Evolutionary conservation across 202 grass and related monocot species (phyloP).

Genomic region (Hordeum pubiflorum): DNA sequence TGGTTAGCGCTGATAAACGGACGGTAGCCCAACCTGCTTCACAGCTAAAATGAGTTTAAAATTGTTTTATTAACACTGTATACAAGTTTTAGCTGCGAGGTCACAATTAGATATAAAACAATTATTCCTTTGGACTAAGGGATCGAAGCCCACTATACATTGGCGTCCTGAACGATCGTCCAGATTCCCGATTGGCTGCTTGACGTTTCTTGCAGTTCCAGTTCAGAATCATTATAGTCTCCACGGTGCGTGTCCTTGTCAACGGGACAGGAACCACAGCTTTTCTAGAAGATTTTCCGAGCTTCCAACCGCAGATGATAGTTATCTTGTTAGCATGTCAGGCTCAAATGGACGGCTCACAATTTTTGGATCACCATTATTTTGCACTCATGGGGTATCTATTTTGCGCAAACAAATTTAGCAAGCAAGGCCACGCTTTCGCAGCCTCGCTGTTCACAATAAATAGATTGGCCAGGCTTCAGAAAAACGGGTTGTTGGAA

Average conservation of each 20-base stretch:
- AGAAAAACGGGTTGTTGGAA: background rate
- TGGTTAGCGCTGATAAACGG: background rate
- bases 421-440: background rate
- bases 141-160: no score
- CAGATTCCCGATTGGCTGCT: background rate
- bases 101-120: no score
- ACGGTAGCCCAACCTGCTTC: background rate
- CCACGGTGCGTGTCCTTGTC: background rate
- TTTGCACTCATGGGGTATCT: background rate
- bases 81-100: no score
- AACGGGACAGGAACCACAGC: background rate
- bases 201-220: background rate
- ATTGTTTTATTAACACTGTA: background rate
- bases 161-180: background rate
- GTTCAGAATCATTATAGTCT: background rate
- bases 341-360: background rate
- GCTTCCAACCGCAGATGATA: background rate
- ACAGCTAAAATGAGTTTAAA: background rate
- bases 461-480: background rate
- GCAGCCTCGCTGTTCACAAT: background rate
- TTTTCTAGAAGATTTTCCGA: constrained; percentile 10
- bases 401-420: background rate
- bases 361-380: background rate
- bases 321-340: background rate
- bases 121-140: no score